Percentiles rank a stretch among this genome's conserved stretches.
Evolutionary conservation across 1,284 basidiomycete genomes (phyloP).

Genomic region (Microbotryum scabiosae): DNA sequence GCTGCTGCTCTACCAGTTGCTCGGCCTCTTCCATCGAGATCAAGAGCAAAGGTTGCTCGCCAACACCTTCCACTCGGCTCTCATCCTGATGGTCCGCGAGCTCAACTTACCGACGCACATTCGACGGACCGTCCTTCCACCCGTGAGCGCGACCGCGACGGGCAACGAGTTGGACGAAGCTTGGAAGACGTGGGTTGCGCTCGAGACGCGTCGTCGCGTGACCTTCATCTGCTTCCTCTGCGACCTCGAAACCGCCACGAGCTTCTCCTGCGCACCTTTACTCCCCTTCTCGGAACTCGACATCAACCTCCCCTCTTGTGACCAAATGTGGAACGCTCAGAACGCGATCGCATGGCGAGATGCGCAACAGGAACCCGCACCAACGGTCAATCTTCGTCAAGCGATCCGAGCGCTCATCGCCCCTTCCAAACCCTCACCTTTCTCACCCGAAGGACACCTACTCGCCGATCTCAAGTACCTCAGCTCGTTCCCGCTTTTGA

Average conservation of each 20-base stretch:
- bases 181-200: constrained; percentile 26
- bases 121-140: not conserved
- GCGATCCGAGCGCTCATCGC: constrained; percentile 20
- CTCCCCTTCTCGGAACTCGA: constrained; percentile 24
- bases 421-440: constrained; percentile 4
- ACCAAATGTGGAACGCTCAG: constrained; percentile 18
- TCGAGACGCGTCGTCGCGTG: constrained; percentile 26
- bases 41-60: constrained; percentile 27
- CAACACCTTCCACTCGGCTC: constrained; percentile 25
- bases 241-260: constrained; percentile 27
- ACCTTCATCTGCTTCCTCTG: constrained; percentile 25
- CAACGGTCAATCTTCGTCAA: constrained; percentile 14
- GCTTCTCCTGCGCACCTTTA: constrained; percentile 13
- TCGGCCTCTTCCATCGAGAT: constrained; percentile 30
- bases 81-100: constrained; percentile 24
- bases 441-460: constrained; percentile 12
- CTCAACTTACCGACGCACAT: constrained; percentile 17
- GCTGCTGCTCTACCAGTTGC: constrained; percentile 28
- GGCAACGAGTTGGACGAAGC: constrained; percentile 10
- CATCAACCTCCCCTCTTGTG: constrained; percentile 22
- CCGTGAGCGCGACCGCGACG: not conserved
- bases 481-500: constrained; percentile 21
- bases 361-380: not conserved
- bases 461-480: constrained; percentile 16
- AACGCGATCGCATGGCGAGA: constrained; percentile 16